Evolutionary conservation across 1,284 basidiomycete genomes (phyloP), one percentile per base, ranked within the genome.

Genomic region (Ceratobasidium sp.): DNA sequence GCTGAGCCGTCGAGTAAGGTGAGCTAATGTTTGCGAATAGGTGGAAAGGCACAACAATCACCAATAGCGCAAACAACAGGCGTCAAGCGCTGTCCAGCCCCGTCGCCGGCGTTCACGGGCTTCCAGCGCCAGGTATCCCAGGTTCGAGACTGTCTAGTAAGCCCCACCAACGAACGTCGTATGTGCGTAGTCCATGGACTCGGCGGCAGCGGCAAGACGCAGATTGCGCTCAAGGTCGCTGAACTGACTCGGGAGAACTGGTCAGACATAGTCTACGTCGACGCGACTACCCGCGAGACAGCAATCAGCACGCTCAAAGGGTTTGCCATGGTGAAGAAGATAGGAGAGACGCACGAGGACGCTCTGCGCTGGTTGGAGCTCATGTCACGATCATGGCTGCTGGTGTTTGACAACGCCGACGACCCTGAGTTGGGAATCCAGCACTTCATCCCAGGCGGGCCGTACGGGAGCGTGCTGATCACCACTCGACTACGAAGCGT

Each of bases 211-310:
- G 72, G 72, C 28, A 76, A 76, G 58, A 66, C 72, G 3, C 58
- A 63, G 28, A 40, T 76, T 3, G 58, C 53, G 18, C 42, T 53
- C 10, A 26, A 60, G 26, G 3, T n/a, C 1, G 4, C 28, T 0
- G 56, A 60, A 23, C n/a, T 5, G 13, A 51, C 49, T 4, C 49
- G 49, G 3, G 49, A 51, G 15, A 51, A 18, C 33, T 60, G 56
- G 56, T 15, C 58, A 46, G 39, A 76, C 60, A 46, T 76, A 33
- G 33, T 76, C 39, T 76, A 63, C 28, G 44, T 66, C 12, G 72
- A 76, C 44, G 72, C 60, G 33, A 76, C 23, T 4, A 67, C 72
- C n/a, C 49, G 63, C 20, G 28, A 39, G 33, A 42, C 28, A 0
- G 33, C 10, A 23, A 9, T 42, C 3, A 42, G 28, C 9, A 2